Percentiles rank a stretch among this genome's conserved stretches.
phyloP scores from a whole-genome alignment of 495 filamentous ascomycete species.

The Barbatosphaeria neglecta region DNA sequence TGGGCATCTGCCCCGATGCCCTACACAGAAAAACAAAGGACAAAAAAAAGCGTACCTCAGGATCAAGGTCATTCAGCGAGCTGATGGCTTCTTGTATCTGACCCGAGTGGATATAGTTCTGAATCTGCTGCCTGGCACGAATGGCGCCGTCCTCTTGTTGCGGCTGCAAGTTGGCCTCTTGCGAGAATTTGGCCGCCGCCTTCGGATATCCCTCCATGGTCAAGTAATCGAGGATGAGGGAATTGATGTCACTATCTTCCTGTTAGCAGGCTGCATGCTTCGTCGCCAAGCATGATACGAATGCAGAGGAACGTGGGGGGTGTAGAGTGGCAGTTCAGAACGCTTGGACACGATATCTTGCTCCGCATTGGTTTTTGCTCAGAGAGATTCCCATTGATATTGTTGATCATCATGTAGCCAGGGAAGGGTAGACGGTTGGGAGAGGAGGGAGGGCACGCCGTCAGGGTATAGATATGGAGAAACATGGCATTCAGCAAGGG shows the following conservation, averaged over 20 bases:
- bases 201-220: constrained; percentile 91
- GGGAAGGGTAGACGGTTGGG: constrained; percentile 2
- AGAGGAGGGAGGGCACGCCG: constrained; percentile 11
- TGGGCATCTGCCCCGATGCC: neutral
- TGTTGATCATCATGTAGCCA: constrained; percentile 64
- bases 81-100: constrained; percentile 78
- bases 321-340: constrained; percentile 14
- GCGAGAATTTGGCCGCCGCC: constrained; percentile 85
- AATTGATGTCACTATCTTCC: constrained; percentile 73
- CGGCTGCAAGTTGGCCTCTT: constrained; percentile 78
- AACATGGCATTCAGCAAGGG: too few relatives aligned
- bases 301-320: constrained; percentile 32
- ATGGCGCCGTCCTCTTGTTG: constrained; percentile 61
- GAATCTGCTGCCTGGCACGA: constrained; percentile 63
- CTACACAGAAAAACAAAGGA: too few relatives aligned
- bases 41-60: constrained; percentile 68
- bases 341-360: constrained; percentile 27
- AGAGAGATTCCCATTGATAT: constrained; percentile 99
- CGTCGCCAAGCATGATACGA: constrained; percentile 3
- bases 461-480: too few relatives aligned
- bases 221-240: constrained; percentile 92
- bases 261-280: constrained; percentile 33
- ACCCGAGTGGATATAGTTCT: constrained; percentile 68
- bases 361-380: constrained; percentile 78
- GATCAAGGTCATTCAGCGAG: constrained; percentile 78